These are phyloP conservation scores for Silybum marianum DNA, from an alignment of 129 eudicot species.

Conservation along the genomic window DNA sequence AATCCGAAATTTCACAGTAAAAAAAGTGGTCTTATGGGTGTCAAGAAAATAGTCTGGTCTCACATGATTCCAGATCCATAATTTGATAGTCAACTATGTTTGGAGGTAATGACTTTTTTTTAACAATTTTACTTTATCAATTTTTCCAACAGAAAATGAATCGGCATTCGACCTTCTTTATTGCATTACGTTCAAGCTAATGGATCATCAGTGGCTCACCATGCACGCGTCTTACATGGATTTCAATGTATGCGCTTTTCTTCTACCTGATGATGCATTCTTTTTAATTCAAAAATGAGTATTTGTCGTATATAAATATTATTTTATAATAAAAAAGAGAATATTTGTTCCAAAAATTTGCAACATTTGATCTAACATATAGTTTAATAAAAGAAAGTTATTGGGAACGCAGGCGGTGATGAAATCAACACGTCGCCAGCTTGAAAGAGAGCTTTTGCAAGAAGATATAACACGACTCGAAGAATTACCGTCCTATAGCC, in stretches of 20 bases:
- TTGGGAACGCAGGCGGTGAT: conserved; percentile 67
- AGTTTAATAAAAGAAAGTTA: neutral
- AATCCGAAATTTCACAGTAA: no score
- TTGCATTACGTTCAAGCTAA: conserved; percentile 90
- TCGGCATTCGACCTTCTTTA: conserved; percentile 90
- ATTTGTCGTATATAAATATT: neutral
- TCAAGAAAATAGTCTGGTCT: no score
- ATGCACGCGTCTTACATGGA: conserved; percentile 99
- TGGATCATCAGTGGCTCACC: conserved; percentile 91
- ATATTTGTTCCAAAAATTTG: no score
- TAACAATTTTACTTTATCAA: neutral
- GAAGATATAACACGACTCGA: conserved; percentile 82
- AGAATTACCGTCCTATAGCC: conserved; percentile 86
- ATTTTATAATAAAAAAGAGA: no score
- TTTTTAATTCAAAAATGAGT: no score
- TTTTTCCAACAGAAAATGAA: conserved; percentile 70
- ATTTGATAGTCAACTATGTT: neutral
- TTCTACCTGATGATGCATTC: neutral
- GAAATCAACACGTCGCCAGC: conserved; percentile 96
- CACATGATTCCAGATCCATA: no score
- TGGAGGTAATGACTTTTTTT: neutral
- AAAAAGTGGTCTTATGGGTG: no score
- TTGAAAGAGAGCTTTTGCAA: conserved; percentile 86
- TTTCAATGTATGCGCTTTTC: conserved; percentile 73
- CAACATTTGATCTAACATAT: neutral